These are phyloP conservation scores for Aspergillus spinulosporus DNA, from an alignment of 2,329 filamentous ascomycete genomes.

Conservation along the genomic window DNA sequence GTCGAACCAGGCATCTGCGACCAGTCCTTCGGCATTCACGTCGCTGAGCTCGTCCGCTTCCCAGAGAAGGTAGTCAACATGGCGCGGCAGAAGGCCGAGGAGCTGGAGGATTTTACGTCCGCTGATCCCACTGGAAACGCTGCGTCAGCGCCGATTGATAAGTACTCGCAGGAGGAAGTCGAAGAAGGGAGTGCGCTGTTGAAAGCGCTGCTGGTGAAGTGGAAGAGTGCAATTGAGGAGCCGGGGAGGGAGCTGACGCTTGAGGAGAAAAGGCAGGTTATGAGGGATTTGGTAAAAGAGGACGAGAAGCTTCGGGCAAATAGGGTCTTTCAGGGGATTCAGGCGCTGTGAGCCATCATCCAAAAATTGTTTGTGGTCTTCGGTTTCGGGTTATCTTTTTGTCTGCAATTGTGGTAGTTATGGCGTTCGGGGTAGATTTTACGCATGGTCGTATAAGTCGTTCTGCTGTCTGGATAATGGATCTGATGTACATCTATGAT, in stretches of 20 bases:
- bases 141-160: conserved; percentile 34
- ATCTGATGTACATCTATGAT: background rate
- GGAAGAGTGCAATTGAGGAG: conserved; percentile 75
- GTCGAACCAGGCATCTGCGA: conserved; percentile 94
- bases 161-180: conserved; percentile 78
- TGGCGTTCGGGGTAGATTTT: conserved; percentile 1
- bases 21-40: conserved; percentile 97
- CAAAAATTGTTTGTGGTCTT: background rate
- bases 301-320: conserved; percentile 66
- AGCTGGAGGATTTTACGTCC: conserved; percentile 82
- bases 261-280: conserved; percentile 73
- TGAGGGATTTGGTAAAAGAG: conserved; percentile 75
- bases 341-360: conserved; percentile 41
- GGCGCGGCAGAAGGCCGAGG: conserved; percentile 98
- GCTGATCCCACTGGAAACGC: conserved; percentile 48
- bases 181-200: conserved; percentile 83
- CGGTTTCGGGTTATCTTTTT: background rate
- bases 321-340: conserved; percentile 53
- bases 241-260: conserved; percentile 61
- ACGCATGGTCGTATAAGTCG: background rate
- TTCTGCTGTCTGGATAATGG: background rate
- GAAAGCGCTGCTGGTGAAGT: conserved; percentile 77
- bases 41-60: conserved; percentile 93
- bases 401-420: background rate
- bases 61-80: conserved; percentile 96